These are phyloP conservation scores for Rhizopogon salebrosus DNA, from an alignment of 768 basidiomycete genomes.

Conservation along the genomic window DNA sequence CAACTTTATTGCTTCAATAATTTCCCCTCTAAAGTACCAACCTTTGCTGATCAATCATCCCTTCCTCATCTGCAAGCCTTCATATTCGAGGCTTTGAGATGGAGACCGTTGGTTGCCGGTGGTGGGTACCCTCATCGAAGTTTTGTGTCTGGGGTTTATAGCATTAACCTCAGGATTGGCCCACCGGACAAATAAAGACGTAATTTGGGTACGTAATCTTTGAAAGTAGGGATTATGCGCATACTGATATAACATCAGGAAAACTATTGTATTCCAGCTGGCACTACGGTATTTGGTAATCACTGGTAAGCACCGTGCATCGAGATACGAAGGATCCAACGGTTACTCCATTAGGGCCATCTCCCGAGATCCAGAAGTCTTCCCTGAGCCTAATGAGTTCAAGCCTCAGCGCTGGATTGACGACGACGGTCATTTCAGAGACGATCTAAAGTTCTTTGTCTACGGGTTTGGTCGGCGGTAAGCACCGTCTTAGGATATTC, in stretches of 20 bases:
- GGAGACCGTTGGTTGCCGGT: slow-evolving; percentile 3
- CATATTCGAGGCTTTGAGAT: slow-evolving; percentile 27
- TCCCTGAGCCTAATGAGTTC: too few relatives aligned
- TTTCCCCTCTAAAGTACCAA: slow-evolving; percentile 21
- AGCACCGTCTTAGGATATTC: slow-evolving; percentile 4
- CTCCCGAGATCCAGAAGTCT: slow-evolving; percentile 32
- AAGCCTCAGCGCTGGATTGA: too few relatives aligned
- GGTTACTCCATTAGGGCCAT: not conserved
- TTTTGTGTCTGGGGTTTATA: not conserved
- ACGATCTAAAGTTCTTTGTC: too few relatives aligned
- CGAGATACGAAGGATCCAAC: too few relatives aligned
- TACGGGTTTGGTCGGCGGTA: too few relatives aligned
- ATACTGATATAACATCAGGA: slow-evolving; percentile 9
- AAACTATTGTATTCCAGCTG: slow-evolving; percentile 18
- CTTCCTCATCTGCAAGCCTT: slow-evolving; percentile 34
- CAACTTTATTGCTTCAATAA: not conserved
- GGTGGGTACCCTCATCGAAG: slow-evolving; percentile 18
- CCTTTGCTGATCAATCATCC: slow-evolving; percentile 23
- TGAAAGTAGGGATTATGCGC: too few relatives aligned
- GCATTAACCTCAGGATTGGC: slow-evolving; percentile 39
- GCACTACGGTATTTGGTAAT: slow-evolving; percentile 15
- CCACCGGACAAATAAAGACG: slow-evolving; percentile 56
- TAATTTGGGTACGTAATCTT: slow-evolving; percentile 42
- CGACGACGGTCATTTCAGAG: too few relatives aligned
- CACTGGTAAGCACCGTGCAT: slow-evolving; percentile 8